phyloP scores from a whole-genome alignment of 495 filamentous ascomycete species.

The Xylaria cubensis region DNA sequence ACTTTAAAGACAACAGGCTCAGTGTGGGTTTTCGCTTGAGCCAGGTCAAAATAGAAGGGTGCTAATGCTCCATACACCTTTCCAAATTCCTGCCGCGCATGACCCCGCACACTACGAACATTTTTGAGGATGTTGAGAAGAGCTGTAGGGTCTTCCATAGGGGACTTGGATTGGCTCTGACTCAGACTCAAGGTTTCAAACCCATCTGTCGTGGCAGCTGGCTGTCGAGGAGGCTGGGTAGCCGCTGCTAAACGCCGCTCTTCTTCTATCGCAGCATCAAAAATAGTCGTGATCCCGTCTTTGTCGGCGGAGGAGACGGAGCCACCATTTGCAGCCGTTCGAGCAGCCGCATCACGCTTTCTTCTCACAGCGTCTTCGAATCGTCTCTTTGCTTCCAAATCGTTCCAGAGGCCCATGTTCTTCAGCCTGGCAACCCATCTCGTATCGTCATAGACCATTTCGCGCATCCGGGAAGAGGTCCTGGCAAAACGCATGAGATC shows the following conservation, averaged over 20 bases:
- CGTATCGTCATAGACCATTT: slow-evolving; percentile 99
- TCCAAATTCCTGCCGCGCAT: slow-evolving; percentile 88
- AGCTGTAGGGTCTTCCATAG: slow-evolving; percentile 60
- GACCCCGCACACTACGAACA: slow-evolving; percentile 79
- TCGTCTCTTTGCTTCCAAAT: slow-evolving; percentile 78
- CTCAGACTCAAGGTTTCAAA: slow-evolving; percentile 50
- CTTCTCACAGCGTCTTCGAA: slow-evolving; percentile 76
- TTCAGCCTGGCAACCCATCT: slow-evolving; percentile 88
- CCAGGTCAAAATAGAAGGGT: slow-evolving; percentile 87
- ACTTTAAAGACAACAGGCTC: slow-evolving; percentile 85
- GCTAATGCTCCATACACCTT: slow-evolving; percentile 87
- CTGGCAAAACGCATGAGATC: slow-evolving; percentile 88
- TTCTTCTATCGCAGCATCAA: slow-evolving; percentile 70
- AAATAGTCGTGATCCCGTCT: slow-evolving; percentile 62
- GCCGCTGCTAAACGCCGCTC: slow-evolving; percentile 50
- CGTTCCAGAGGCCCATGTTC: slow-evolving; percentile 91
- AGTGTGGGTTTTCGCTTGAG: slow-evolving; percentile 70
- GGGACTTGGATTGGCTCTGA: slow-evolving; percentile 41
- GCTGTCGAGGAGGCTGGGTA: slow-evolving; percentile 27
- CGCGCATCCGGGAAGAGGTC: slow-evolving; percentile 84
- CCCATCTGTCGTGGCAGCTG: slow-evolving; percentile 42
- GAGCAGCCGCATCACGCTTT: slow-evolving; percentile 61
- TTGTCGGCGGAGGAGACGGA: slow-evolving; percentile 29
- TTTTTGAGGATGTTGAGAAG: slow-evolving; percentile 70
- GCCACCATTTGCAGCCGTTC: slow-evolving; percentile 32